These are phyloP conservation scores for Venturia aucupariae DNA, from an alignment of 2,329 filamentous ascomycete genomes.

Conservation along the genomic window DNA sequence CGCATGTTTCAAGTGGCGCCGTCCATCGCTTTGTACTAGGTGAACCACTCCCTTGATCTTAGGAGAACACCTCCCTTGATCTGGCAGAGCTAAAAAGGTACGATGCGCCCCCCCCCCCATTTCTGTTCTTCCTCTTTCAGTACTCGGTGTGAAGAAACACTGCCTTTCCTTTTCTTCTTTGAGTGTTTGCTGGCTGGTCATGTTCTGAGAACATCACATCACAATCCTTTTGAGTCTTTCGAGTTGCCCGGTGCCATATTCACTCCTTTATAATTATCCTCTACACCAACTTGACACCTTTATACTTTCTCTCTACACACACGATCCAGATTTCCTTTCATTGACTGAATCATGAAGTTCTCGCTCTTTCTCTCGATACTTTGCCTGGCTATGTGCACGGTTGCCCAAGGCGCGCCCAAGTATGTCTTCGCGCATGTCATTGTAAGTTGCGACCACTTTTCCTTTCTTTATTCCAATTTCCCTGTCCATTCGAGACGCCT, in stretches of 20 bases:
- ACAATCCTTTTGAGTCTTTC: neutral
- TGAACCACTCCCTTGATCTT: neutral
- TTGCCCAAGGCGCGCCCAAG: neutral
- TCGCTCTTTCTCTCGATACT: neutral
- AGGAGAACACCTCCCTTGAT: neutral
- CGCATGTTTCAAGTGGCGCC: slow-evolving; percentile 4
- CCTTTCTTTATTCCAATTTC: neutral
- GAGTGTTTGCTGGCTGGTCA: neutral
- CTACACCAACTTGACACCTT: neutral
- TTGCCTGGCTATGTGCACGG: neutral
- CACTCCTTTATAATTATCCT: neutral
- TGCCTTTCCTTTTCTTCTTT: neutral
- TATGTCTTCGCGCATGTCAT: slow-evolving; percentile 24
- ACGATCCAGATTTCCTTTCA: neutral
- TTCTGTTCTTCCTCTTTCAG: neutral
- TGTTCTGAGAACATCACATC: slow-evolving; percentile 1
- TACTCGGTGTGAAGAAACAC: neutral
- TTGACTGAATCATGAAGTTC: neutral
- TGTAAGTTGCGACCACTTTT: slow-evolving; percentile 16
- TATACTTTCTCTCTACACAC: neutral
- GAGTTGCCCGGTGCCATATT: neutral
- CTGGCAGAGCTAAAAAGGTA: neutral
- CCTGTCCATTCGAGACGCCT: no score
- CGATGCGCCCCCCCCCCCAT: neutral
- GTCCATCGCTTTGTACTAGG: no score